phyloP scores from a whole-genome alignment of 2,329 filamentous ascomycete genomes.

The Fusarium brevicatenulatum region DNA sequence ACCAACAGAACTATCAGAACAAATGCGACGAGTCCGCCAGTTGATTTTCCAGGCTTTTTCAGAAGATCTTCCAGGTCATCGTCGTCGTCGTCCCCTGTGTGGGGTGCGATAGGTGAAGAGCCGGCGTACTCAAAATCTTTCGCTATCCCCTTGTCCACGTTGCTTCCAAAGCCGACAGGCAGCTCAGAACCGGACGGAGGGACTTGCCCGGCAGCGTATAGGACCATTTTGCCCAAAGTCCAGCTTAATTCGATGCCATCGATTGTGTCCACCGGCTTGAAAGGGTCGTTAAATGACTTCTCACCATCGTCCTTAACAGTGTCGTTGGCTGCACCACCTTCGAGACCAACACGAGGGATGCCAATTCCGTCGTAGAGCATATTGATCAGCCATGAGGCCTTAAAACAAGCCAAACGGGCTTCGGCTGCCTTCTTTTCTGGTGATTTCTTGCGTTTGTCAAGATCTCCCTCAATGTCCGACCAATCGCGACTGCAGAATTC shows the following conservation, averaged over 20 bases:
- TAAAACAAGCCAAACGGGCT: constrained; percentile 93
- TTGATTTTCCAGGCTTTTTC: constrained; percentile 73
- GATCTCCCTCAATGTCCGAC: constrained; percentile 75
- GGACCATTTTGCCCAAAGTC: constrained; percentile 95
- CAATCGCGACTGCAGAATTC: constrained; percentile 89
- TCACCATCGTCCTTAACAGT: constrained; percentile 76
- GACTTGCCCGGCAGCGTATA: constrained; percentile 92
- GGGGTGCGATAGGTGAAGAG: constrained; percentile 55
- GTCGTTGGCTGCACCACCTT: constrained; percentile 72
- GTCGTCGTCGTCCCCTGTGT: constrained; percentile 58
- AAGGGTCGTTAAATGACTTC: constrained; percentile 80
- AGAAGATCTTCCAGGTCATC: constrained; percentile 71
- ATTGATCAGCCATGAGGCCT: constrained; percentile 97
- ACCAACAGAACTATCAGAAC: constrained; percentile 76
- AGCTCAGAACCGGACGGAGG: constrained; percentile 68
- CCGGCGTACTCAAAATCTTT: constrained; percentile 87
- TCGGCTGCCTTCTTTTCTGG: constrained; percentile 81
- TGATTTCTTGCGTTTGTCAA: constrained; percentile 74
- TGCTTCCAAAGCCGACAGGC: constrained; percentile 93
- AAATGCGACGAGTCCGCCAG: constrained; percentile 81
- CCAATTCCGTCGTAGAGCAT: constrained; percentile 96
- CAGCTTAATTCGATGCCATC: constrained; percentile 93
- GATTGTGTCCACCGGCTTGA: constrained; percentile 93
- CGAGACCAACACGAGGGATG: constrained; percentile 84
- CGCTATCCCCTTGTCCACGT: constrained; percentile 71